These are phyloP conservation scores for Didymella lethalis DNA, from an alignment of 2,329 filamentous ascomycete genomes.

Conservation along the genomic window DNA sequence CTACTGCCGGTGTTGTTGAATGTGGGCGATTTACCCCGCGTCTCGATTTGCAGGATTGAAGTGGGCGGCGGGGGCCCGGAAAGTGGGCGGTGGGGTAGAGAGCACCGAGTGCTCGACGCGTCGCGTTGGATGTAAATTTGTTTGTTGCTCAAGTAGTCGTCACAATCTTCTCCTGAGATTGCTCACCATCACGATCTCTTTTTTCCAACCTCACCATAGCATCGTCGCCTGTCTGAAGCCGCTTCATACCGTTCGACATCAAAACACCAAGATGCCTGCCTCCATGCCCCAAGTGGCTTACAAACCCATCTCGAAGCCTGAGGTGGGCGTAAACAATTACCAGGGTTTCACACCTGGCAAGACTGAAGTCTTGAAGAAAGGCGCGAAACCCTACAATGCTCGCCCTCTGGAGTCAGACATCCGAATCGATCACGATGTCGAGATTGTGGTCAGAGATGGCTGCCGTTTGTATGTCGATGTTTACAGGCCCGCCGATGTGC, in stretches of 20 bases:
- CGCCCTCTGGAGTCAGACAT: not conserved
- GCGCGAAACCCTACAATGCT: not conserved
- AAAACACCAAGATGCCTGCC: not conserved
- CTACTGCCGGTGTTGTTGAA: not conserved
- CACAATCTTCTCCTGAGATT: not conserved
- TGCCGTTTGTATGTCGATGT: slow-evolving; percentile 48
- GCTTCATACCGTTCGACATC: not conserved
- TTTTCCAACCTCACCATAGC: not conserved
- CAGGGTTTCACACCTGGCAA: not conserved
- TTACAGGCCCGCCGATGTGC: slow-evolving; percentile 51
- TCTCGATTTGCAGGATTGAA: not conserved
- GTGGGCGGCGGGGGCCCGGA: not conserved
- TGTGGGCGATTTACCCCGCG: not conserved
- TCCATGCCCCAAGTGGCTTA: not conserved
- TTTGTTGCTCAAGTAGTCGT: not conserved
- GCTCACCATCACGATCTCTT: not conserved
- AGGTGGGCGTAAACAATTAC: not conserved
- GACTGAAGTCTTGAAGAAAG: not conserved
- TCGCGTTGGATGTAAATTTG: not conserved
- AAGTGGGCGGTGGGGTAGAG: not conserved
- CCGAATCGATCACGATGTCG: not conserved
- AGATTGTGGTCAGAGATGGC: not conserved
- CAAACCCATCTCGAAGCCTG: slow-evolving; percentile 1
- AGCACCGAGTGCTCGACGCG: not conserved
- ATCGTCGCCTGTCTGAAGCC: not conserved